A percentile compares a stretch with the other conserved stretches of the same genome.
phyloP scores from a whole-genome alignment of 176 grass and related monocot species.

The Tillandsia leiboldiana region DNA sequence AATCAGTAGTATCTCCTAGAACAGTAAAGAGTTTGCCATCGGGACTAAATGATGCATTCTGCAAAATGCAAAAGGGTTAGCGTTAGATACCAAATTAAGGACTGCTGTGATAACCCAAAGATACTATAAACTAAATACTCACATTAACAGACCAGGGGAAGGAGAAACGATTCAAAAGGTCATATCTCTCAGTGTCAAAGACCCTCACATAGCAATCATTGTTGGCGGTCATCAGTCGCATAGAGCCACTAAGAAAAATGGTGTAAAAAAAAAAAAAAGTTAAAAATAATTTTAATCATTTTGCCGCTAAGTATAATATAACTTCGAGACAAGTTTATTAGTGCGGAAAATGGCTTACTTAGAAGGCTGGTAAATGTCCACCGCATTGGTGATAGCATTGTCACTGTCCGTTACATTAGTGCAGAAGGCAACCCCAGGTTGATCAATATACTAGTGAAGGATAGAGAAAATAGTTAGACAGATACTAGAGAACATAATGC shows the following conservation, averaged over 20 bases:
- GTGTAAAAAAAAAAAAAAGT: not conserved
- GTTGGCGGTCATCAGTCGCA: slow-evolving; percentile 10
- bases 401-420: slow-evolving; percentile 17
- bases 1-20: slow-evolving; percentile 55
- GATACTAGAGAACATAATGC: not conserved
- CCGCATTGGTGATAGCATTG: slow-evolving; percentile 21
- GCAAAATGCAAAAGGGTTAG: not conserved
- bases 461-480: not conserved
- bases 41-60: slow-evolving; percentile 48
- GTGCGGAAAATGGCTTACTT: slow-evolving; percentile 8
- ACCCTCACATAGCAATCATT: slow-evolving; percentile 19
- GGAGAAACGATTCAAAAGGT: slow-evolving; percentile 4
- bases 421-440: slow-evolving; percentile 18
- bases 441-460: slow-evolving; percentile 13
- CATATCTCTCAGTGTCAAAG: slow-evolving; percentile 9
- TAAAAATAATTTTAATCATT: not conserved
- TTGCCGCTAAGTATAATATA: not conserved
- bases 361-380: slow-evolving; percentile 9
- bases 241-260: slow-evolving; percentile 8
- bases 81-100: not conserved
- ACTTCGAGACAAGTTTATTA: not conserved
- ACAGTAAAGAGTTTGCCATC: slow-evolving; percentile 61
- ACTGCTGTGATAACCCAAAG: not conserved
- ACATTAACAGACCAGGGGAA: slow-evolving; percentile 22
- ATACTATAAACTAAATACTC: not conserved